Conservation (phyloP, 2,329 filamentous ascomycete genomes). For the Remersonia thermophila region DNA sequence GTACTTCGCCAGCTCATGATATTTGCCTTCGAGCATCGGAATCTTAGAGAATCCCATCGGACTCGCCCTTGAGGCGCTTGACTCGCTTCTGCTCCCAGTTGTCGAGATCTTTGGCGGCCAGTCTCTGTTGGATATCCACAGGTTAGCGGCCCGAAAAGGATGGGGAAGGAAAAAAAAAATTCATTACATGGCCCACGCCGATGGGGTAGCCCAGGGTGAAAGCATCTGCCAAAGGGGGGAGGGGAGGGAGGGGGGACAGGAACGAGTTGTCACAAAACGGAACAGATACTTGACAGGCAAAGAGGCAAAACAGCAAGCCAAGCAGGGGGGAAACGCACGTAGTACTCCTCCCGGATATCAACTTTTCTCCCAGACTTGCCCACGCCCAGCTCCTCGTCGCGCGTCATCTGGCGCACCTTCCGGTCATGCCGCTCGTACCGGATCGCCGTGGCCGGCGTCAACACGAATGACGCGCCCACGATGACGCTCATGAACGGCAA, state of each 20-base stretch:
- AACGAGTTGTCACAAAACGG: too few relatives aligned
- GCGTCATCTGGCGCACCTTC: conserved; percentile 71
- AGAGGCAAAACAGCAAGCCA: too few relatives aligned
- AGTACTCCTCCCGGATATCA: conserved; percentile 77
- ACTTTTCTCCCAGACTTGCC: conserved; percentile 58
- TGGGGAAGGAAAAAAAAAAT: too few relatives aligned
- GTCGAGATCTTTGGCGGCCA: conserved; percentile 82
- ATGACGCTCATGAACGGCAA: conserved; percentile 86
- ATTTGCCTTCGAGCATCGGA: too few relatives aligned
- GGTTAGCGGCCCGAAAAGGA: too few relatives aligned
- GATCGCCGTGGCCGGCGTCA: conserved; percentile 86
- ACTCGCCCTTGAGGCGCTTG: conserved; percentile 77
- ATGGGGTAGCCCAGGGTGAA: conserved; percentile 2
- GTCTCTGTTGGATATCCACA: conserved; percentile 38
- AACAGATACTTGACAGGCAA: too few relatives aligned
- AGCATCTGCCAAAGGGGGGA: too few relatives aligned
- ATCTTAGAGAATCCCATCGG: conserved; percentile 62
- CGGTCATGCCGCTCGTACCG: conserved; percentile 89
- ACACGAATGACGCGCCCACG: conserved; percentile 80
- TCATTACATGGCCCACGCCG: neutral
- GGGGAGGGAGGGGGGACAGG: too few relatives aligned
- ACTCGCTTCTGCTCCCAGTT: conserved; percentile 96
- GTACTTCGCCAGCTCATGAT: too few relatives aligned
- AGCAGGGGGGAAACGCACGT: conserved; percentile 41
- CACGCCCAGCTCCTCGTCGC: conserved; percentile 77